These are phyloP conservation scores for Ophiorrhiza pumila DNA, from an alignment of 257 asterid genomes.

Conservation along the genomic window DNA sequence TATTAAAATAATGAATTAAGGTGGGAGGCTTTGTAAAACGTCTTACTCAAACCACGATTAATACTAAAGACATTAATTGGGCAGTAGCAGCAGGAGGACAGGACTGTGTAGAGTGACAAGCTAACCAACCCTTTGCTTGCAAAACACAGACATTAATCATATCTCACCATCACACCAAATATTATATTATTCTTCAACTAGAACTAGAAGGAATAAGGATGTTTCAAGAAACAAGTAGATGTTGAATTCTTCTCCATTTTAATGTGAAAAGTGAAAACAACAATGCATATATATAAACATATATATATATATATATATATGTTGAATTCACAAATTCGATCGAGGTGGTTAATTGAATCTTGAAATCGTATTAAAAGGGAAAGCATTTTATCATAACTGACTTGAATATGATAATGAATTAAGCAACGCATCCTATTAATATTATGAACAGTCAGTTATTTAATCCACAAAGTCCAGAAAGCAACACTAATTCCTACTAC, in stretches of 20 bases:
- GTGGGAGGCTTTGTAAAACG: slow-evolving; percentile 15
- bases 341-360: no score
- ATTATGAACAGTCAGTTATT: background rate
- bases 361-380: no score
- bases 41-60: slow-evolving; percentile 14
- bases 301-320: no score
- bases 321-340: no score
- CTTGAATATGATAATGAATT: background rate
- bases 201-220: no score
- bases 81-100: background rate
- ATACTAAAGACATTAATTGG: slow-evolving; percentile 7
- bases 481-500: no score
- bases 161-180: background rate
- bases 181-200: no score
- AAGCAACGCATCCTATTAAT: background rate
- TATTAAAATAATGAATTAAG: no score
- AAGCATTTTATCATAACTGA: no score
- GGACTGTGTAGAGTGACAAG: slow-evolving; percentile 11
- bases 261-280: no score
- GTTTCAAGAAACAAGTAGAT: background rate
- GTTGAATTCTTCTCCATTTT: background rate
- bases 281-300: no score
- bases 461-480: background rate
- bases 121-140: slow-evolving; percentile 15
- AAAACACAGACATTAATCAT: slow-evolving; percentile 1